Conservation (phyloP, 108 stramenopile species). For the Nitzschia inconspicua region DNA sequence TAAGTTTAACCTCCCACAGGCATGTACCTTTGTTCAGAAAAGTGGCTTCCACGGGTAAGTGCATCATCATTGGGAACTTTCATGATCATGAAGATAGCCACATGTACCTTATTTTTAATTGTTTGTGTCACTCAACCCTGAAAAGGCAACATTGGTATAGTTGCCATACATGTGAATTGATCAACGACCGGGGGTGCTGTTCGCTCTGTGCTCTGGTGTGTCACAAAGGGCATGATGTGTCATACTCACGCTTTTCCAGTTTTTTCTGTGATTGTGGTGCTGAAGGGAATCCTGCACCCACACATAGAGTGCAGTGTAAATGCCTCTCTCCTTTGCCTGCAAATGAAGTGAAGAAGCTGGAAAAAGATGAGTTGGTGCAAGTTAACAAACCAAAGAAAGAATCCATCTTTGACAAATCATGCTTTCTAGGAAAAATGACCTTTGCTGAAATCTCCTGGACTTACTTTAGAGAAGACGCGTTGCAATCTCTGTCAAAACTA, state of each 20-base stretch:
- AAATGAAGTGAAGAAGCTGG: conserved; percentile 18
- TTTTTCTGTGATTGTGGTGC: conserved; percentile 93
- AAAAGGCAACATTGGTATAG: conserved; percentile 90
- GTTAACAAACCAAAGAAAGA: neutral
- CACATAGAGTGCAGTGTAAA: conserved; percentile 52
- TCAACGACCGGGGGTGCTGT: conserved; percentile 86
- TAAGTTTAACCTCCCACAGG: conserved; percentile 1
- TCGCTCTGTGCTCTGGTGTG: conserved; percentile 74
- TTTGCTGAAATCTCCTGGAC: too few relatives aligned
- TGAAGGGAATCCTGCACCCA: conserved; percentile 37
- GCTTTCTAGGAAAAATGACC: too few relatives aligned
- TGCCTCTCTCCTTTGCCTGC: conserved; percentile 54
- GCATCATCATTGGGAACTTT: conserved; percentile 6
- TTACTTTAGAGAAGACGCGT: too few relatives aligned
- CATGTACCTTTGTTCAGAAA: conserved; percentile 66
- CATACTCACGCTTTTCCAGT: conserved; percentile 69
- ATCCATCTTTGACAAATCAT: neutral
- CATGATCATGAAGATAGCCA: neutral
- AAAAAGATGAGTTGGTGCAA: conserved; percentile 10
- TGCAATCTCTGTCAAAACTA: too few relatives aligned
- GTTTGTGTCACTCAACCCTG: too few relatives aligned
- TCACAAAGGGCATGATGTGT: conserved; percentile 82
- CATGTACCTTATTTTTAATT: too few relatives aligned
- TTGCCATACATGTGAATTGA: conserved; percentile 76
- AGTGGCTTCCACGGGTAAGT: conserved; percentile 63